Evolutionary conservation across 306 rosid genomes (phyloP).

Genomic region (Rubus idaeus): DNA sequence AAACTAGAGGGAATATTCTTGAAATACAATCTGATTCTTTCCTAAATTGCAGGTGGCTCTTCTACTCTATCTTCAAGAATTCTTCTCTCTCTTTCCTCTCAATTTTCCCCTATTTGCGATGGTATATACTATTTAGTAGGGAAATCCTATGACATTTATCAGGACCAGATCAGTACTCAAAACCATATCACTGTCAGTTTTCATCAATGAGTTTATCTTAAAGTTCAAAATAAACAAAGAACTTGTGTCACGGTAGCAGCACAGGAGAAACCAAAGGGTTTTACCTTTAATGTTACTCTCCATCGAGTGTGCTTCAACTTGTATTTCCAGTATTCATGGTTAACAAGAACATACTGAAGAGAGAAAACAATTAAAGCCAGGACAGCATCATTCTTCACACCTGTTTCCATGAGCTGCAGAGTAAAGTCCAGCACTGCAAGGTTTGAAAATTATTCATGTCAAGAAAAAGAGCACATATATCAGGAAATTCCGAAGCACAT

Average conservation of each 20-base stretch:
- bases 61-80: no score
- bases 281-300: conserved; percentile 84
- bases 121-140: background rate
- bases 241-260: conserved; percentile 8
- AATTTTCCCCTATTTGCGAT: background rate
- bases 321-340: conserved; percentile 89
- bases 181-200: background rate
- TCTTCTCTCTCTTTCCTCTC: background rate
- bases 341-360: conserved; percentile 77
- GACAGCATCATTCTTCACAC: conserved; percentile 78
- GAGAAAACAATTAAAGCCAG: conserved; percentile 73
- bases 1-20: background rate
- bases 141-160: background rate
- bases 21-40: background rate
- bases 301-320: conserved; percentile 73
- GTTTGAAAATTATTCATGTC: conserved; percentile 33
- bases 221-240: background rate
- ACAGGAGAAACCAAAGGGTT: conserved; percentile 26
- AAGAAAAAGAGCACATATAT: conserved; percentile 20
- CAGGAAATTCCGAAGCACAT: background rate
- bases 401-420: conserved; percentile 74
- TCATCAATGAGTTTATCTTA: background rate
- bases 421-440: conserved; percentile 90
- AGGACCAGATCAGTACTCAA: background rate
- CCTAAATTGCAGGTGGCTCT: background rate